A percentile compares a stretch with the other conserved stretches of the same genome.
Conservation (phyloP, 768 basidiomycete species). For the Auricularia heimuer region DNA sequence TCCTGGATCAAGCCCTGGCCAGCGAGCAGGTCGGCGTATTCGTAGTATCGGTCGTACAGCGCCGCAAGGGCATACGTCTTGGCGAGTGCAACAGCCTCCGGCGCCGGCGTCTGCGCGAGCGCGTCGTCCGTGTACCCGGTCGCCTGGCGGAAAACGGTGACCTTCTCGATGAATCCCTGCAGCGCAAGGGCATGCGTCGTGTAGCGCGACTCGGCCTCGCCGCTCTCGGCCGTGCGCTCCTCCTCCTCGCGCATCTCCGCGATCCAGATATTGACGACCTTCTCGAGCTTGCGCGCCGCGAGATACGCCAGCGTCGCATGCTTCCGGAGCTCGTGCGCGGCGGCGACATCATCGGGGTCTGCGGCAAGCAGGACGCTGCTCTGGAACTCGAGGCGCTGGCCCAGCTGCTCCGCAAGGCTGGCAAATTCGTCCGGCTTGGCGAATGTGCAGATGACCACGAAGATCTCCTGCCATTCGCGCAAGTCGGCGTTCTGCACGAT, state of each 20-base stretch:
- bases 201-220: slow-evolving; percentile 39
- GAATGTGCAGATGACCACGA: slow-evolving; percentile 93
- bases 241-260: slow-evolving; percentile 89
- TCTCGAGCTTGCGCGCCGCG: slow-evolving; percentile 80
- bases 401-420: slow-evolving; percentile 84
- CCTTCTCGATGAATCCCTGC: slow-evolving; percentile 94
- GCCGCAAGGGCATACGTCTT: slow-evolving; percentile 73
- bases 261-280: slow-evolving; percentile 82
- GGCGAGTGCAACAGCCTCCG: slow-evolving; percentile 31
- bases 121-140: slow-evolving; percentile 72
- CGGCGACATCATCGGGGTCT: slow-evolving; percentile 30
- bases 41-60: slow-evolving; percentile 89
- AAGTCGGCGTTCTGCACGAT: slow-evolving; percentile 95
- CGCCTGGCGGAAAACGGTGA: slow-evolving; percentile 85
- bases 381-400: slow-evolving; percentile 82
- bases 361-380: slow-evolving; percentile 48
- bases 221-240: slow-evolving; percentile 27
- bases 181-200: slow-evolving; percentile 77
- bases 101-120: slow-evolving; percentile 32
- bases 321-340: slow-evolving; percentile 53
- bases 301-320: slow-evolving; percentile 91
- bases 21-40: slow-evolving; percentile 88
- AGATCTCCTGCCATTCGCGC: slow-evolving; percentile 91
- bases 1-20: slow-evolving; percentile 83
- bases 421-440: slow-evolving; percentile 77